These are phyloP conservation scores for Cutaneotrichosporon cyanovorans DNA, from an alignment of 1,284 basidiomycete genomes.

Conservation along the genomic window DNA sequence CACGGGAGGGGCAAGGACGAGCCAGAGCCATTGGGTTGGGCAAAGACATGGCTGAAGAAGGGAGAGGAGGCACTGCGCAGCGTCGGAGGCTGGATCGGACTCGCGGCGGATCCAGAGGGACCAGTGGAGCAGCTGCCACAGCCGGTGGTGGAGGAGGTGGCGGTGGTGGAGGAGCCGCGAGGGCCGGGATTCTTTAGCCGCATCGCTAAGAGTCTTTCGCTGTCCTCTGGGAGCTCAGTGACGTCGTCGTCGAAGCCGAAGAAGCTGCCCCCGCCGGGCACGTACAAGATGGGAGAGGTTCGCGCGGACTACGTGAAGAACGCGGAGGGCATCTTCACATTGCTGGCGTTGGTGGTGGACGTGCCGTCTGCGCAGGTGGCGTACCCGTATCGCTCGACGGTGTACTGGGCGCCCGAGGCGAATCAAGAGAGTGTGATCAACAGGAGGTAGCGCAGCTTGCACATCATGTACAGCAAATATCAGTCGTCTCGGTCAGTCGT, in stretches of 20 bases:
- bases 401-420: conserved; percentile 40
- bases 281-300: conserved; percentile 43
- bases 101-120: conserved; percentile 10
- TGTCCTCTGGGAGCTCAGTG: background rate
- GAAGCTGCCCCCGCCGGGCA: conserved; percentile 37
- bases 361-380: conserved; percentile 32
- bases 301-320: conserved; percentile 46
- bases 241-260: conserved; percentile 4
- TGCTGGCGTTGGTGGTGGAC: conserved; percentile 42
- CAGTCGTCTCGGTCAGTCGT: no score
- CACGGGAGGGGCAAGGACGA: conserved; percentile 43
- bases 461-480: no score
- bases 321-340: conserved; percentile 33
- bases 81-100: conserved; percentile 6
- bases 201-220: conserved; percentile 1
- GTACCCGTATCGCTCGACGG: conserved; percentile 37
- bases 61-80: background rate
- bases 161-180: conserved; percentile 3
- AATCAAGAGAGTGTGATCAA: conserved; percentile 36
- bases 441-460: conserved; percentile 14
- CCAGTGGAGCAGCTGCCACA: background rate
- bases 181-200: conserved; percentile 9
- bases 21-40: conserved; percentile 25
- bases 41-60: conserved; percentile 7
- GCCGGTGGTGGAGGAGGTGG: background rate